Base-by-base conservation (phyloP, 2,329 filamentous ascomycete species). In the Neodidymelliopsis sp. region DNA sequence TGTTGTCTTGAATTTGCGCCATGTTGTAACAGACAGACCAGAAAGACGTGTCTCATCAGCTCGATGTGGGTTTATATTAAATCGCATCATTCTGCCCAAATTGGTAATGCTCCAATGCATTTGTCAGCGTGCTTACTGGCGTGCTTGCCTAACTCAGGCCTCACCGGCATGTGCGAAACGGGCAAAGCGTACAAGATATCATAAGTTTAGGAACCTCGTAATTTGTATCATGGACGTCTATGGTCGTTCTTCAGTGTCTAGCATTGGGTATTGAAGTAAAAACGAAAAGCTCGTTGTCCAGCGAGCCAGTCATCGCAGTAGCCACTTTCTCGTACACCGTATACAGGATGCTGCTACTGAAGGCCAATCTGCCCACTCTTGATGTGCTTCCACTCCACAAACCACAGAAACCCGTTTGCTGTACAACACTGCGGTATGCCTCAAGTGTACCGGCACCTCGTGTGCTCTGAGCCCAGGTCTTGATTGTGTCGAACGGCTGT, bases 401-500 rank as follows among this genome's bases (percentile, higher is more conserved):
- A 1, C 55, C 63, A 3, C 51, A 53, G 7, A 67, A 12, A 2
- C 67, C 67, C 19, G 53, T 48, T n/a, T 63, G 47, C 11, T 45
- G 50, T 46, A 60, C 53, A 2, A 67, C 56, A 24, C 53, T 57
- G 12, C 57, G 52, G 25, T 67, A 60, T 8, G 66, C 67, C 13
- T 59, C 46, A 6, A 57, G 29, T 2, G 66, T 60, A 25, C 57
- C 62, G 24, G 63, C 62, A 6, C 67, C 65, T 24, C 55, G 51
- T 18, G 58, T 57, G 28, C 67, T 65, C 47, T 76, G 75, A 4
- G 72, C 63, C 22, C 71, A 56, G 4, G 73, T 76, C 59, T 77
- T 76, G 30, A 77, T 63, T 2, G 73, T 74, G 51, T 77, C 75
- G 48, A 77, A 74, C 1, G 75, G 75, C 57, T 77, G 75, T 4